Percentiles rank a stretch among this genome's conserved stretches.
Evolutionary conservation across 1,284 basidiomycete genomes (phyloP).

Genomic region (Inonotus hispidus): DNA sequence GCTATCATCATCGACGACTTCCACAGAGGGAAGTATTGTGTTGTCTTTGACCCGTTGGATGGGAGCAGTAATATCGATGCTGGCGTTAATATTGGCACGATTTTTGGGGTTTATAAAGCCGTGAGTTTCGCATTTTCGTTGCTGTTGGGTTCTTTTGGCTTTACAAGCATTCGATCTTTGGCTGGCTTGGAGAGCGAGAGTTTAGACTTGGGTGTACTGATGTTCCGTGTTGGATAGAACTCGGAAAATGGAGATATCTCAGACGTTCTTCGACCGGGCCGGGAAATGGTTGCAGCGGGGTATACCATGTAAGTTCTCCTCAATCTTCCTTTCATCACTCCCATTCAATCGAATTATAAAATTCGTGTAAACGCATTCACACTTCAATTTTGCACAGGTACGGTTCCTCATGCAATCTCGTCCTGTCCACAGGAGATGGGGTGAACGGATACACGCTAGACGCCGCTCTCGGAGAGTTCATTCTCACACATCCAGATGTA

Average conservation of each 20-base stretch:
- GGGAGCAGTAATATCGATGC: slow-evolving; percentile 99
- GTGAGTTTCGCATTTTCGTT: slow-evolving; percentile 40
- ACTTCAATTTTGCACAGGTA: slow-evolving; percentile 55
- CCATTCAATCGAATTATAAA: background rate
- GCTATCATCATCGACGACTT: slow-evolving; percentile 84
- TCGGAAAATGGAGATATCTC: slow-evolving; percentile 52
- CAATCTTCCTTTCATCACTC: background rate
- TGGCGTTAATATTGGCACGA: slow-evolving; percentile 99
- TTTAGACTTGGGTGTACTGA: background rate
- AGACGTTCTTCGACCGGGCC: slow-evolving; percentile 92
- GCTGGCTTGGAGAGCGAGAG: background rate
- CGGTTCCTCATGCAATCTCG: slow-evolving; percentile 96
- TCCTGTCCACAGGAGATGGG: slow-evolving; percentile 91
- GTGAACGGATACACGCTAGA: slow-evolving; percentile 99
- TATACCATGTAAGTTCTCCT: slow-evolving; percentile 75
- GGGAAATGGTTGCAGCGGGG: slow-evolving; percentile 97
- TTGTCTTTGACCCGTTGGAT: slow-evolving; percentile 98
- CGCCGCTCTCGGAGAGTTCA: slow-evolving; percentile 94
- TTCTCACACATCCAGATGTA: slow-evolving; percentile 95
- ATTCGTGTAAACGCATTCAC: slow-evolving; percentile 1
- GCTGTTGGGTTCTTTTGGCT: background rate
- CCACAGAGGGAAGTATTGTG: slow-evolving; percentile 84
- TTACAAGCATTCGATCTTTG: background rate
- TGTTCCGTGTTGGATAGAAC: background rate
- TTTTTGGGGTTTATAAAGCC: slow-evolving; percentile 96